These are phyloP conservation scores for Arthrobotrys iridis DNA, from an alignment of 2,329 filamentous ascomycete genomes.

Conservation along the genomic window DNA sequence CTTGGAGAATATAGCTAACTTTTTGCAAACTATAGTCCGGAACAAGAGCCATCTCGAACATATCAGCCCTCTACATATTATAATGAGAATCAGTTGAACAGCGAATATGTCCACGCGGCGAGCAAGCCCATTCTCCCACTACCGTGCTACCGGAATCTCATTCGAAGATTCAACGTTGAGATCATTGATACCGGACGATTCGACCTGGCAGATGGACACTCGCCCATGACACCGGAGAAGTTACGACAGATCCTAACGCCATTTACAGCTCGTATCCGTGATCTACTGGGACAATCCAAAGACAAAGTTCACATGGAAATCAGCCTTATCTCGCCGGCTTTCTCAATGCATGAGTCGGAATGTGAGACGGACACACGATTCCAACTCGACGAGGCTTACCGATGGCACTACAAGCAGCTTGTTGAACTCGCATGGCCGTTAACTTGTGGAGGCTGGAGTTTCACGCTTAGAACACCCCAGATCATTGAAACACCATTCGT, in stretches of 20 bases:
- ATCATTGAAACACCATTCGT: neutral
- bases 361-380: constrained; percentile 12
- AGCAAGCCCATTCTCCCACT: constrained; percentile 32
- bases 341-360: constrained; percentile 10
- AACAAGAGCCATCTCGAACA: constrained; percentile 23
- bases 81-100: constrained; percentile 15
- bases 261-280: constrained; percentile 15
- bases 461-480: neutral
- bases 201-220: neutral
- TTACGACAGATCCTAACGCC: constrained; percentile 31
- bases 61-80: constrained; percentile 30
- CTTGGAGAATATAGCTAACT: neutral
- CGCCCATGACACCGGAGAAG: constrained; percentile 7
- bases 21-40: neutral
- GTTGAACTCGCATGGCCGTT: constrained; percentile 37
- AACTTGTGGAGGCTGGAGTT: constrained; percentile 14
- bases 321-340: constrained; percentile 18
- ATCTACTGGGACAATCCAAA: constrained; percentile 3
- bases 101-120: constrained; percentile 18
- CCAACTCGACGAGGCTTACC: constrained; percentile 14
- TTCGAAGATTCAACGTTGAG: constrained; percentile 37
- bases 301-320: constrained; percentile 37
- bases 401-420: constrained; percentile 25
- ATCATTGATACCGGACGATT: constrained; percentile 33
- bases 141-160: constrained; percentile 25